phyloP scores from a whole-genome alignment of 306 rosid species.

The Pueraria montana region DNA sequence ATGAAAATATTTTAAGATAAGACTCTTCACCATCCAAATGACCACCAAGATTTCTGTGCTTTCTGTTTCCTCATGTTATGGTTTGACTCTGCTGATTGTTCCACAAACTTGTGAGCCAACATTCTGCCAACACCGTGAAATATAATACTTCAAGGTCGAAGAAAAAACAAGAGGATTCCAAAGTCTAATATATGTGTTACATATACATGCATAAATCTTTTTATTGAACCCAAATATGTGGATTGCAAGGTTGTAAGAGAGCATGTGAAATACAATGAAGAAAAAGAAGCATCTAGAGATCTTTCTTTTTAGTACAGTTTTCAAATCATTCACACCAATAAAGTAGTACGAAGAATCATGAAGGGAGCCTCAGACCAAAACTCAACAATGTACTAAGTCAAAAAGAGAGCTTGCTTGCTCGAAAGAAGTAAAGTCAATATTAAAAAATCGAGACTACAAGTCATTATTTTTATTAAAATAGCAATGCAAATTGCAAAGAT shows the following conservation, averaged over 20 bases:
- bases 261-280: slow-evolving; percentile 34
- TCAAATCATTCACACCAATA: slow-evolving; percentile 19
- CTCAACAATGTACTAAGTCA: slow-evolving; percentile 23
- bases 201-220: slow-evolving; percentile 37
- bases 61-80: slow-evolving; percentile 64
- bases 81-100: slow-evolving; percentile 69
- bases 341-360: slow-evolving; percentile 20
- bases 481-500: not conserved
- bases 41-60: slow-evolving; percentile 84
- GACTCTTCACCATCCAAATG: slow-evolving; percentile 77
- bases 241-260: slow-evolving; percentile 2
- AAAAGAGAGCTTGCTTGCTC: slow-evolving; percentile 20
- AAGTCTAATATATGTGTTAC: slow-evolving; percentile 37
- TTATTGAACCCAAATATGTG: slow-evolving; percentile 31
- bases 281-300: slow-evolving; percentile 8
- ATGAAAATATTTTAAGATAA: slow-evolving; percentile 36
- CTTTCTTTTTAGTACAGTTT: slow-evolving; percentile 19
- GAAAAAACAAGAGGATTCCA: slow-evolving; percentile 34
- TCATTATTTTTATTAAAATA: not conserved
- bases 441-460: not conserved
- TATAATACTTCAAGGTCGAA: slow-evolving; percentile 30
- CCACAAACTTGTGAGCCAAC: slow-evolving; percentile 95
- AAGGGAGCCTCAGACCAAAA: slow-evolving; percentile 13
- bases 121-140: slow-evolving; percentile 66
- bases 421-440: not conserved